Conservation (phyloP, 768 basidiomycete species). For the Asterophora parasitica region DNA sequence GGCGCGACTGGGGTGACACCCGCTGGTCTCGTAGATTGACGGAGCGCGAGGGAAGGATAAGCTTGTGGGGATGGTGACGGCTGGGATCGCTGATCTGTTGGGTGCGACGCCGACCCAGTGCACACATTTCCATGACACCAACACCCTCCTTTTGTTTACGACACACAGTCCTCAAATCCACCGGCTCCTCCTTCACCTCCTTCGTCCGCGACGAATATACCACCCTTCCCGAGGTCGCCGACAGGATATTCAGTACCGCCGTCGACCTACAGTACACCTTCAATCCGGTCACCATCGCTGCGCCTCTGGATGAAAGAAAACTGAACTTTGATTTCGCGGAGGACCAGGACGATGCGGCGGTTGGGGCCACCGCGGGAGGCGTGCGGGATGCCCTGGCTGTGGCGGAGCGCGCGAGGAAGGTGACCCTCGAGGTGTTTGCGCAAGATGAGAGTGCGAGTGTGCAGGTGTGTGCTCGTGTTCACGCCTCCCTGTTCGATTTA, state of each 20-base stretch:
- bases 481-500: too few species aligned
- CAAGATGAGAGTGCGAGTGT: conserved; percentile 88
- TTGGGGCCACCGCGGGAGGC: conserved; percentile 25
- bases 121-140: too few species aligned
- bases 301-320: conserved; percentile 48
- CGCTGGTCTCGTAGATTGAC: not conserved
- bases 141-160: too few species aligned
- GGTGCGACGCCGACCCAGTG: conserved; percentile 55
- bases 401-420: conserved; percentile 48
- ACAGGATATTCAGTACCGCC: conserved; percentile 88
- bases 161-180: conserved; percentile 83
- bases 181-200: conserved; percentile 78
- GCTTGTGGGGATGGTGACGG: conserved; percentile 54
- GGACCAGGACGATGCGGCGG: not conserved
- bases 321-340: conserved; percentile 42
- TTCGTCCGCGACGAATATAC: conserved; percentile 87
- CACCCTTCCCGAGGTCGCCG: conserved; percentile 77
- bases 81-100: conserved; percentile 76
- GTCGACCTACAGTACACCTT: conserved; percentile 76
- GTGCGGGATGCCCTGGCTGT: conserved; percentile 56
- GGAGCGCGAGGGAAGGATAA: conserved; percentile 47
- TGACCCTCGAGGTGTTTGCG: conserved; percentile 80
- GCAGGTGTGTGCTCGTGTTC: conserved; percentile 45
- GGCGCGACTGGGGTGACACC: too few species aligned
- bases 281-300: conserved; percentile 36